A percentile compares a stretch with the other conserved stretches of the same genome.
These are phyloP conservation scores for Globisporangium cystogenes DNA, from an alignment of 352 stramenopile genomes.

Conservation along the genomic window DNA sequence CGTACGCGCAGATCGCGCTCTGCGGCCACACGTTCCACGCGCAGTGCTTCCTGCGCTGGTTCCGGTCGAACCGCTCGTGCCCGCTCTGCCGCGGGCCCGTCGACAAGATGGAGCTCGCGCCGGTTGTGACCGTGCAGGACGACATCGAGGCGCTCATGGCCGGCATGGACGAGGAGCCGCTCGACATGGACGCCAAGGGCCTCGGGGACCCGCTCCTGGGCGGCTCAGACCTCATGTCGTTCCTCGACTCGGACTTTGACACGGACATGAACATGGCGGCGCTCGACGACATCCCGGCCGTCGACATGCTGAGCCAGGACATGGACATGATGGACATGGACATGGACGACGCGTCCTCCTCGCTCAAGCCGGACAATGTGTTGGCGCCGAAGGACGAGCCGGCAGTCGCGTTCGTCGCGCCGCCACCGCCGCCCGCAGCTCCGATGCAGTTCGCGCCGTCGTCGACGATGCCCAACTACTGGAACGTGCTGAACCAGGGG, in stretches of 20 bases:
- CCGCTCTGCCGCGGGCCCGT: conserved; percentile 61
- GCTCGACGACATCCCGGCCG: conserved; percentile 34
- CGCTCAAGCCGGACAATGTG: conserved; percentile 11
- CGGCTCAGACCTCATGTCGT: conserved; percentile 42
- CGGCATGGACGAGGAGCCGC: conserved; percentile 52
- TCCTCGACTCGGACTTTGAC: conserved; percentile 46
- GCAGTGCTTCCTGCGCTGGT: conserved; percentile 77
- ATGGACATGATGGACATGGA: conserved; percentile 26
- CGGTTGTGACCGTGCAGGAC: conserved; percentile 41
- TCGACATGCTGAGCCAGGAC: conserved; percentile 8
- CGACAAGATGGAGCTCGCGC: conserved; percentile 51
- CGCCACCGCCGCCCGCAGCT: conserved; percentile 1
- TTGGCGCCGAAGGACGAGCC: conserved; percentile 11
- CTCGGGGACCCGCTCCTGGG: conserved; percentile 31
- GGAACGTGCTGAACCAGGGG: conserved; percentile 79
- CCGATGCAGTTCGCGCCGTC: conserved; percentile 52
- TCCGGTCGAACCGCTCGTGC: conserved; percentile 66
- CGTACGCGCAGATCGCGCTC: conserved; percentile 54
- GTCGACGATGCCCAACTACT: conserved; percentile 81
- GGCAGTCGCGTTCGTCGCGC: not conserved
- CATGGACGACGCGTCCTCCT: conserved; percentile 20
- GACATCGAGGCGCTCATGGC: conserved; percentile 77
- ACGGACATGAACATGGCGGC: conserved; percentile 66
- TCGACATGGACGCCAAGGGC: conserved; percentile 20
- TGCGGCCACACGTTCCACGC: conserved; percentile 80